Conservation (phyloP, 164 flowering plant species). For the Aristolochia fimbriata region DNA sequence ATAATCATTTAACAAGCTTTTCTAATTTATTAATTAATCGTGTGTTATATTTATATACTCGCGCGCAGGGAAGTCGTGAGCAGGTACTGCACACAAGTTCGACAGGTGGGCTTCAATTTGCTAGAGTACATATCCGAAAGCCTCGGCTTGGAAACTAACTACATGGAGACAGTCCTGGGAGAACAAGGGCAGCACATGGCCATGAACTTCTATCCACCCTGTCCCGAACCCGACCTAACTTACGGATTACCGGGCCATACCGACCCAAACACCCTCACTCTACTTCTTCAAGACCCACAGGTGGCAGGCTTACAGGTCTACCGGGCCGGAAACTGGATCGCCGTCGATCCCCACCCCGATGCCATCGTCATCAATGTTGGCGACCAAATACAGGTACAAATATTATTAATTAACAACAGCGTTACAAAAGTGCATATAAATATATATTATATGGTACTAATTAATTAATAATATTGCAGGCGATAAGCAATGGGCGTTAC, state of each 20-base stretch:
- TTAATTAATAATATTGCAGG: slow-evolving; percentile 51
- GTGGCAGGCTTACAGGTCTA: slow-evolving; percentile 70
- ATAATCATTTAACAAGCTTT: no score
- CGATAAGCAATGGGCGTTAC: slow-evolving; percentile 63
- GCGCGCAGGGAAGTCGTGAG: slow-evolving; percentile 57
- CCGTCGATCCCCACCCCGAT: slow-evolving; percentile 53
- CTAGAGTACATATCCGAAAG: slow-evolving; percentile 60
- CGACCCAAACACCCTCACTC: slow-evolving; percentile 73
- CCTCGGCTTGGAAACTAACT: slow-evolving; percentile 47
- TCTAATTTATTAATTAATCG: neutral
- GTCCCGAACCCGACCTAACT: slow-evolving; percentile 79
- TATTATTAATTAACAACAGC: no score
- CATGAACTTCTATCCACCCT: slow-evolving; percentile 67
- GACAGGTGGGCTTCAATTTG: slow-evolving; percentile 48
- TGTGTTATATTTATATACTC: no score
- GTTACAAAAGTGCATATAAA: no score
- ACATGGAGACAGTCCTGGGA: slow-evolving; percentile 34
- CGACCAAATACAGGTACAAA: slow-evolving; percentile 66
- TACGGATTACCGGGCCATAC: slow-evolving; percentile 78
- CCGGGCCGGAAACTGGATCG: slow-evolving; percentile 59
- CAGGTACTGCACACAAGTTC: slow-evolving; percentile 39
- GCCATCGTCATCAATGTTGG: slow-evolving; percentile 77
- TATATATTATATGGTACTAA: no score
- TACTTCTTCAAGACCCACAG: slow-evolving; percentile 56
- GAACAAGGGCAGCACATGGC: slow-evolving; percentile 92